A percentile compares a stretch with the other conserved stretches of the same genome.
phyloP scores from a whole-genome alignment of 331 rosid species.

The Quercus phellos region DNA sequence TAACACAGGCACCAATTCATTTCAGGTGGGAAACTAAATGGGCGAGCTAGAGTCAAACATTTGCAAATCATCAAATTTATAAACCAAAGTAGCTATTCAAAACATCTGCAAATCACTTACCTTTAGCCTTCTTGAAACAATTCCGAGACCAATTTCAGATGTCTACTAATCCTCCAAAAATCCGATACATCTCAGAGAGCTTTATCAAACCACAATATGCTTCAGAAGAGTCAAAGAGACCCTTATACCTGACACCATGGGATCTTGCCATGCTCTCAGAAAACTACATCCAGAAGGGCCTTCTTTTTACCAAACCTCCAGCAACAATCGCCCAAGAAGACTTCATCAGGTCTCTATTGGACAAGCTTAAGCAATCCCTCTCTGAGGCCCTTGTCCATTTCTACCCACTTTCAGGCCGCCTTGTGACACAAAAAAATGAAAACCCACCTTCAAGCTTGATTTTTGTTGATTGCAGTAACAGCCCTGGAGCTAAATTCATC shows the following conservation, averaged over 20 bases:
- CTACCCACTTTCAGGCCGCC: slow-evolving; percentile 50
- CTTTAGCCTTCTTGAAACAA: neutral
- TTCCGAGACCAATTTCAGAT: neutral
- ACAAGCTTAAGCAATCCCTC: slow-evolving; percentile 37
- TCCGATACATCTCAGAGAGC: slow-evolving; percentile 38
- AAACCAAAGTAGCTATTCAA: neutral
- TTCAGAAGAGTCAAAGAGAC: slow-evolving; percentile 21
- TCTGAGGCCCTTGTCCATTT: slow-evolving; percentile 43
- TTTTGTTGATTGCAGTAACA: slow-evolving; percentile 35
- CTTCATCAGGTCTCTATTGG: slow-evolving; percentile 20
- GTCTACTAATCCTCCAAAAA: neutral
- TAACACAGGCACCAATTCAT: no score
- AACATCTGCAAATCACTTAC: neutral
- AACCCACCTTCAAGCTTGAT: slow-evolving; percentile 32
- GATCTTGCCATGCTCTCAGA: slow-evolving; percentile 40
- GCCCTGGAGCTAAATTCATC: slow-evolving; percentile 48
- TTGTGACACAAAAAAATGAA: slow-evolving; percentile 26
- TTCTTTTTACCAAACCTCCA: slow-evolving; percentile 41
- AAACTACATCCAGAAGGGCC: slow-evolving; percentile 53
- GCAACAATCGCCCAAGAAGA: neutral
- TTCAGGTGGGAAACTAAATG: neutral
- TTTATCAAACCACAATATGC: slow-evolving; percentile 37
- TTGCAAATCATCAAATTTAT: neutral
- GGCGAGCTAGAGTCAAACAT: neutral
- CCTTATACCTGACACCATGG: slow-evolving; percentile 32